phyloP scores from a whole-genome alignment of 2,329 filamentous ascomycete species.

The Ustulina deusta region DNA sequence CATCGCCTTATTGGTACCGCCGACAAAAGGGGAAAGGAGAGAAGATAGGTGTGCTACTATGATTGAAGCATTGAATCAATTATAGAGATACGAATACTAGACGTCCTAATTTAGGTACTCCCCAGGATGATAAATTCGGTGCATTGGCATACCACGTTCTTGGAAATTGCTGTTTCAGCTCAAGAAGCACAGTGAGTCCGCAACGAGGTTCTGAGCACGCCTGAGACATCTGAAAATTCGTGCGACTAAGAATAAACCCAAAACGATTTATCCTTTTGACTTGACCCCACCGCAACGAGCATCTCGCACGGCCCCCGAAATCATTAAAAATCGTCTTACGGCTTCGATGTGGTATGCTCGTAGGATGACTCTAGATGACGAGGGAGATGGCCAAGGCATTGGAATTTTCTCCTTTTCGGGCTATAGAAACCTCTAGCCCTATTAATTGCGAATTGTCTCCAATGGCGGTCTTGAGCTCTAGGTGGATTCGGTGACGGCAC shows the following conservation, averaged over 20 bases:
- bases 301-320: constrained; percentile 15
- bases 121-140: too few relatives aligned
- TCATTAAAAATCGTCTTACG: neutral
- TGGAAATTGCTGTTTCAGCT: neutral
- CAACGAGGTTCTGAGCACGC: neutral
- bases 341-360: neutral
- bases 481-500: constrained; percentile 22
- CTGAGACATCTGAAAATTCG: neutral
- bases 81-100: neutral
- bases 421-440: neutral
- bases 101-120: neutral
- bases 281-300: neutral
- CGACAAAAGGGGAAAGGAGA: neutral
- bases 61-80: neutral
- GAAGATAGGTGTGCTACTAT: neutral
- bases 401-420: neutral
- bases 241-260: neutral
- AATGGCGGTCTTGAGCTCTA: neutral
- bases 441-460: neutral
- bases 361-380: neutral
- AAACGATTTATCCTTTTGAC: neutral
- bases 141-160: neutral
- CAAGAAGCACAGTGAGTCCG: neutral
- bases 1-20: neutral
- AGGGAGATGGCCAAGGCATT: neutral